Evolutionary conservation across 108 stramenopile species (phyloP).

Genomic region (Skeletonema marinoi): DNA sequence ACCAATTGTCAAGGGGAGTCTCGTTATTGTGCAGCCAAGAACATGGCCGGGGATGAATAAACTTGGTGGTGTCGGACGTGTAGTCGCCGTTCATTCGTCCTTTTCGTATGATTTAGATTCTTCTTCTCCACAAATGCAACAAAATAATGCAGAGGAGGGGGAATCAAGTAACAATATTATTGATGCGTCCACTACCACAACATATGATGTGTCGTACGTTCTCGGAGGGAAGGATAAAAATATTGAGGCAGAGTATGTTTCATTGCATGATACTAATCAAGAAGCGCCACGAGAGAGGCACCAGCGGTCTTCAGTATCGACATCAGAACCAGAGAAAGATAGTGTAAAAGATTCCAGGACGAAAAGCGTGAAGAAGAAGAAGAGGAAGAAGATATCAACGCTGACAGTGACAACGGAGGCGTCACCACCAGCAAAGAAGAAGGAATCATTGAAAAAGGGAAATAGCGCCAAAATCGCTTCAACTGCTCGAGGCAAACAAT

Average conservation of each 20-base stretch:
- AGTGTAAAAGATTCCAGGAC: neutral
- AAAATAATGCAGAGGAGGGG: neutral
- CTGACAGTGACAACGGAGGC: neutral
- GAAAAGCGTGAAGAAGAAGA: neutral
- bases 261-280: neutral
- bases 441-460: neutral
- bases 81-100: neutral
- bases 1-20: neutral
- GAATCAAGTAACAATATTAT: neutral
- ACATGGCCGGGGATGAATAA: constrained; percentile 4
- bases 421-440: neutral
- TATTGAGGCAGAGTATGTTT: constrained; percentile 58
- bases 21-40: neutral
- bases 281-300: neutral
- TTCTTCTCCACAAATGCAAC: neutral
- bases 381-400: neutral
- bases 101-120: neutral
- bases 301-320: neutral
- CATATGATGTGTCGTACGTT: constrained; percentile 68
- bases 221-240: constrained; percentile 65
- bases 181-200: neutral
- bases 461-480: neutral
- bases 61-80: constrained; percentile 6
- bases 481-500: neutral
- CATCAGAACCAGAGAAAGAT: neutral